Evolutionary conservation across 1,284 basidiomycete genomes (phyloP).

Genomic region (Dichomitus squalens): DNA sequence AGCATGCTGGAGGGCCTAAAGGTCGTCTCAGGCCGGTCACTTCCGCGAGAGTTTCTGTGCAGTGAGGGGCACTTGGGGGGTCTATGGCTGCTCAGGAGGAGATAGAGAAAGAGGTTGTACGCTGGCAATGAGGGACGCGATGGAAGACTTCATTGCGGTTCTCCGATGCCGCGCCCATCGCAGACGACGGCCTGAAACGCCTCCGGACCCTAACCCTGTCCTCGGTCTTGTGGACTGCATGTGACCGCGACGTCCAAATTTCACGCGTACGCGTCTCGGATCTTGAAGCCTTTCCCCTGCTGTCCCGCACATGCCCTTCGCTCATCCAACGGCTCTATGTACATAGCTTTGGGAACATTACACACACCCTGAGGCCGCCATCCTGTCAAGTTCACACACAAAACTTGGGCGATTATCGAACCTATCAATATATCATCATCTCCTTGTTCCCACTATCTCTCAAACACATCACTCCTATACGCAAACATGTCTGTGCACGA

Average conservation of each 20-base stretch:
- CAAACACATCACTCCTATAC: neutral
- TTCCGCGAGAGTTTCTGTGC: no score
- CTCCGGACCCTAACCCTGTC: slow-evolving; percentile 13
- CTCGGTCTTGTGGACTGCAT: slow-evolving; percentile 1
- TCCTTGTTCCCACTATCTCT: neutral
- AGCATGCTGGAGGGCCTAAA: neutral
- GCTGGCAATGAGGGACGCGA: neutral
- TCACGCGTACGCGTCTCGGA: neutral
- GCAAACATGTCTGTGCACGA: slow-evolving; percentile 1
- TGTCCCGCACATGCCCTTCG: neutral
- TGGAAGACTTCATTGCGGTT: neutral
- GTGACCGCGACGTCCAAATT: slow-evolving; percentile 14
- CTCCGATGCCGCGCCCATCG: slow-evolving; percentile 1
- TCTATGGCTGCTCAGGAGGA: neutral
- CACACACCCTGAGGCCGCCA: neutral
- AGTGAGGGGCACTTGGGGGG: neutral
- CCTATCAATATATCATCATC: neutral
- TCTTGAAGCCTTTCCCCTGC: no score
- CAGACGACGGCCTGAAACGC: slow-evolving; percentile 2
- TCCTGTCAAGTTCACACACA: neutral
- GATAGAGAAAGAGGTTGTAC: no score
- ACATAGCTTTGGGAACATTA: no score
- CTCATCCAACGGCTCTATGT: neutral
- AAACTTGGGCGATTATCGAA: neutral
- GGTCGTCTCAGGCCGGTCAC: neutral